Conservation (phyloP, 1,284 basidiomycete species). For the Microbotryomycetes sp. region DNA sequence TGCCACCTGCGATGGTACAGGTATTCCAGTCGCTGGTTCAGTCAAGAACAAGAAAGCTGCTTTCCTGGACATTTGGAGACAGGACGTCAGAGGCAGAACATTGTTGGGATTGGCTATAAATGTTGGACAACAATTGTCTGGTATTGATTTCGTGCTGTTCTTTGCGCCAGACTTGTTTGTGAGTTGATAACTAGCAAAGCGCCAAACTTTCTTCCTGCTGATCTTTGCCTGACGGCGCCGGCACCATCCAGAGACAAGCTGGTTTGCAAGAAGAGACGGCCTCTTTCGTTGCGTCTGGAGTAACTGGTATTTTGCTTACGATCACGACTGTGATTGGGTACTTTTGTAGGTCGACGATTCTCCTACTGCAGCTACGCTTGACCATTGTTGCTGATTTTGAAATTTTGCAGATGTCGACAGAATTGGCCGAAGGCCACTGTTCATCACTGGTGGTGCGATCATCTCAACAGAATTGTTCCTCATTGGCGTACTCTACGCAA, state of each 20-base stretch:
- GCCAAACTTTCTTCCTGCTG: no score
- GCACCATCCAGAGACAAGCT: slow-evolving; percentile 10
- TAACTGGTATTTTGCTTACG: slow-evolving; percentile 51
- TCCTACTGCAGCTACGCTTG: neutral
- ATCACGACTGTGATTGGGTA: slow-evolving; percentile 12
- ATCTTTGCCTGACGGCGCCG: no score
- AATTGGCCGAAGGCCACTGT: slow-evolving; percentile 48
- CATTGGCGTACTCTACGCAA: slow-evolving; percentile 49
- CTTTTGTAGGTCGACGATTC: neutral
- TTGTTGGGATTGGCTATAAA: slow-evolving; percentile 48
- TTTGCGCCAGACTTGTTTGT: slow-evolving; percentile 53
- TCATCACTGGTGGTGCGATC: slow-evolving; percentile 48
- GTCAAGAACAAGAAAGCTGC: slow-evolving; percentile 6
- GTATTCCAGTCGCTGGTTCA: neutral
- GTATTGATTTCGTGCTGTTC: slow-evolving; percentile 35
- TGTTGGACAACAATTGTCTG: slow-evolving; percentile 15
- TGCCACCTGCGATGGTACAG: no score
- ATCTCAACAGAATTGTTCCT: slow-evolving; percentile 46
- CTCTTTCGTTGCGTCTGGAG: slow-evolving; percentile 52
- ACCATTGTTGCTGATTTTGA: neutral
- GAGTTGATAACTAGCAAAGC: no score
- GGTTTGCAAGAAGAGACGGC: slow-evolving; percentile 46
- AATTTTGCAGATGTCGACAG: slow-evolving; percentile 11
- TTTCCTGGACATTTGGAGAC: slow-evolving; percentile 20
- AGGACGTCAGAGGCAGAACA: slow-evolving; percentile 41